phyloP scores from a whole-genome alignment of 768 basidiomycete species.

The Pulveroboletus sp. region DNA sequence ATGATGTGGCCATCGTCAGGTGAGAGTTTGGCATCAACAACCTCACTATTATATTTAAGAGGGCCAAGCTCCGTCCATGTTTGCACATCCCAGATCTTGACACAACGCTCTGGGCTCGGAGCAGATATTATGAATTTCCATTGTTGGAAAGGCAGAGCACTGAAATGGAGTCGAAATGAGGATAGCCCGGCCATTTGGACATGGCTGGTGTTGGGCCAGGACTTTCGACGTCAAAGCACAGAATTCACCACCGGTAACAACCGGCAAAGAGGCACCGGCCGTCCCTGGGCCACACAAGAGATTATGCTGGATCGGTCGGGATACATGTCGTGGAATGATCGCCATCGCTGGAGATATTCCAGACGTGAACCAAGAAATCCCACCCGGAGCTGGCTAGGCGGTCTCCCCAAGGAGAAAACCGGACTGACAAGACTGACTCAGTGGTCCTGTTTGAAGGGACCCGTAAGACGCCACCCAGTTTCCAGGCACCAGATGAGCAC shows the following conservation, averaged over 20 bases:
- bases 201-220: neutral
- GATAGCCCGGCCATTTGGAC: conserved; percentile 5
- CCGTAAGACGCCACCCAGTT: conserved; percentile 12
- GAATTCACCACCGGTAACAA: conserved; percentile 8
- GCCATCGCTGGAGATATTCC: neutral
- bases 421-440: conserved; percentile 10
- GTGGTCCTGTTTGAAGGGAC: conserved; percentile 17
- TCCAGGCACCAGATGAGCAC: conserved; percentile 21
- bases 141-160: conserved; percentile 18
- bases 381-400: conserved; percentile 14
- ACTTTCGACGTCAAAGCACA: conserved; percentile 7
- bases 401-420: conserved; percentile 22
- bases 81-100: conserved; percentile 18
- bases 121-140: conserved; percentile 21
- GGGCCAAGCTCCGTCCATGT: conserved; percentile 1
- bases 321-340: neutral
- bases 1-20: conserved; percentile 12
- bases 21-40: conserved; percentile 14
- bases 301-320: conserved; percentile 6
- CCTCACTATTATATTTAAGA: conserved; percentile 8
- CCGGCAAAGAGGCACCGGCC: conserved; percentile 18
- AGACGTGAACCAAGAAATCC: conserved; percentile 7
- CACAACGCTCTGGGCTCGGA: conserved; percentile 9
- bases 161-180: conserved; percentile 15
- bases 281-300: conserved; percentile 20